Evolutionary conservation across 2,329 filamentous ascomycete genomes (phyloP), one percentile per base, ranked within the genome.

Genomic region (Xylariomycetidae sp.): DNA sequence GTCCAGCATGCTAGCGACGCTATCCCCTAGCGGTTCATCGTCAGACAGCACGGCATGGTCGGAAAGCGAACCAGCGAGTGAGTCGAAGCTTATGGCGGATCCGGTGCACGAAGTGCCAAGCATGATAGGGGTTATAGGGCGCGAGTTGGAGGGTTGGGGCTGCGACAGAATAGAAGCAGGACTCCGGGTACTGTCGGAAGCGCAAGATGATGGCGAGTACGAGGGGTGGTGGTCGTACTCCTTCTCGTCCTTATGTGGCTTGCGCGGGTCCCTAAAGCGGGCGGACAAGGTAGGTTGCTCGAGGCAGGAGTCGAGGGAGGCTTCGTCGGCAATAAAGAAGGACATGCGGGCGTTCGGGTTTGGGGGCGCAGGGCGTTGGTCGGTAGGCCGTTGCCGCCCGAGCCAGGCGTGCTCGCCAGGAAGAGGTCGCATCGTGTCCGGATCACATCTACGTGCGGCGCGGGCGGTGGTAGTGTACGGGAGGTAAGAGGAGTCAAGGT

Each of bases 261-360:
- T 67, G 19, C 53, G 49, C 14, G 53, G 34, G 29, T 65, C 63
- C 37, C 53, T 54, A 32, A 46, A 44, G 28, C 45, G 49, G 39
- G 36, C 35, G 31, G 43, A 46, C 27, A 56, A 42, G 38, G 50
- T 44, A 19, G 53, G 47, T 15, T 50, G 52, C 28, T 58, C 51
- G 31, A 60, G 48, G 28, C 60, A 59, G 9, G 61, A 54, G 39
- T 68, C 64, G 39, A 74, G 55, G 9, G 63, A 56, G 28, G 65
- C 61, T 51, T 74, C 71, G 44, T 72, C 67, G 45, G 65, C 64
- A 31, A 74, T 49, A 41, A 70, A 64, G 42, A 68, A 74, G 33
- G 65, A 70, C 66, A 74, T 72, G 29, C 69, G 65, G 33, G 54
- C 47, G 34, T 47, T 49, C 25, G 52, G 50, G 18, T 54, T 38